Evolutionary conservation across 306 rosid genomes (phyloP), one percentile per base, ranked within the genome.

Genomic region (Cicer judaicum): DNA sequence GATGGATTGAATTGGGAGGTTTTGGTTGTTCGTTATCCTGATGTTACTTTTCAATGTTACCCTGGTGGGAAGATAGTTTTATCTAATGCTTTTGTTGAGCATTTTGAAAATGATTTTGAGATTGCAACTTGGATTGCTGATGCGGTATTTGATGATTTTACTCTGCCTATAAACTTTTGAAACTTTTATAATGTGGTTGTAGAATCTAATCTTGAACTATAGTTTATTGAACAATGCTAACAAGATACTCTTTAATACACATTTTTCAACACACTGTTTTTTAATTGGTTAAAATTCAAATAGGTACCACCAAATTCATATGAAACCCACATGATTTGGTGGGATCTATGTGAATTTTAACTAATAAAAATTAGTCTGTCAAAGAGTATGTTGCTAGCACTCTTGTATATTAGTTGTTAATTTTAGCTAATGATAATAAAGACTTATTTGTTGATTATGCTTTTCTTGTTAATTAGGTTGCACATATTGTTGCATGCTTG

Each of bases 11-110:
- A 89, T 74, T 93, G 97, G 98, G 97, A 93, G 79, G 84, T 91
- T 70, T 47, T 91, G 74, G 96, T 91, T 68, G 96, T 91, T 19
- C 21, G 88, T 78, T 79, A 80, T 55, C 87, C 93, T 29, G 78
- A 79, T 47, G 78, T 85, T 15, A 84, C 85, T 77, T 90, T 89
- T 16, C 74, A 84, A 21, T 87, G 97, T 78, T 57, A 86, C 57
- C 92, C 96, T 0, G 88, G 96, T 36, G 98, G 98, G 79, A 93
- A 91, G 86, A 89, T 93, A 19, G 91, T 88, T 14, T 88, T 91
- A 53, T 87, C 83, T 66, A 85, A 90, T 7, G 92, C 90, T 60
- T 71, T 88, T 83, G 69, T 93, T 0, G 82, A 88, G 19, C 91
- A 85, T 77, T 89, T 88, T 74, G 81, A 46, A 81, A 88, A 67